Evolutionary conservation across 495 filamentous ascomycete genomes (phyloP).

Genomic region (Choiromyces venosus): DNA sequence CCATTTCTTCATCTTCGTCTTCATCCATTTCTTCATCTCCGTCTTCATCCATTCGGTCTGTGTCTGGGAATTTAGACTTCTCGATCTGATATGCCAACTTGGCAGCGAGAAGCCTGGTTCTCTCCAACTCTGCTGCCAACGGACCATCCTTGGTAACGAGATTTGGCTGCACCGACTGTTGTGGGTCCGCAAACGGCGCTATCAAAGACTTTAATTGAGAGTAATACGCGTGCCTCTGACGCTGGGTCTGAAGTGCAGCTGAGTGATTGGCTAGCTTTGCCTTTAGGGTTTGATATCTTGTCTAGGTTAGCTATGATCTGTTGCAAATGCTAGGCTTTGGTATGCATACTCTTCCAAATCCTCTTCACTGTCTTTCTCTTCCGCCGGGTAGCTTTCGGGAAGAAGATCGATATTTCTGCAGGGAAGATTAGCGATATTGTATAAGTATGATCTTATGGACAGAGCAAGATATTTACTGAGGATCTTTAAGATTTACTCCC

Average conservation of each 20-base stretch:
- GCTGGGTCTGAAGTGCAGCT: conserved; percentile 30
- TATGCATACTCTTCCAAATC: conserved; percentile 26
- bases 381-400: conserved; percentile 28
- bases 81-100: conserved; percentile 54
- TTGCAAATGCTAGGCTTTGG: not conserved
- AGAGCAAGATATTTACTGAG: conserved; percentile 17
- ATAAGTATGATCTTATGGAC: not conserved
- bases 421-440: not conserved
- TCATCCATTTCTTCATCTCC: conserved; percentile 45
- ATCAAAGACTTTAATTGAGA: conserved; percentile 42
- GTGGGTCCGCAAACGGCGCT: conserved; percentile 44
- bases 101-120: conserved; percentile 68
- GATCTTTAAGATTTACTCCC: conserved; percentile 44
- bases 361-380: conserved; percentile 22
- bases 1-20: conserved; percentile 44
- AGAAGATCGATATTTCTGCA: conserved; percentile 36
- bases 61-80: conserved; percentile 30
- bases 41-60: conserved; percentile 40
- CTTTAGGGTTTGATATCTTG: conserved; percentile 36
- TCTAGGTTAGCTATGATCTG: conserved; percentile 3
- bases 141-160: conserved; percentile 68
- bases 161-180: conserved; percentile 66
- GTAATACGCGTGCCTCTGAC: conserved; percentile 36
- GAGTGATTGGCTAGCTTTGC: conserved; percentile 27
- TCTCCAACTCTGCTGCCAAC: conserved; percentile 65